Evolutionary conservation across 2,329 filamentous ascomycete genomes (phyloP).

Genomic region (Hypoxylon sp.): DNA sequence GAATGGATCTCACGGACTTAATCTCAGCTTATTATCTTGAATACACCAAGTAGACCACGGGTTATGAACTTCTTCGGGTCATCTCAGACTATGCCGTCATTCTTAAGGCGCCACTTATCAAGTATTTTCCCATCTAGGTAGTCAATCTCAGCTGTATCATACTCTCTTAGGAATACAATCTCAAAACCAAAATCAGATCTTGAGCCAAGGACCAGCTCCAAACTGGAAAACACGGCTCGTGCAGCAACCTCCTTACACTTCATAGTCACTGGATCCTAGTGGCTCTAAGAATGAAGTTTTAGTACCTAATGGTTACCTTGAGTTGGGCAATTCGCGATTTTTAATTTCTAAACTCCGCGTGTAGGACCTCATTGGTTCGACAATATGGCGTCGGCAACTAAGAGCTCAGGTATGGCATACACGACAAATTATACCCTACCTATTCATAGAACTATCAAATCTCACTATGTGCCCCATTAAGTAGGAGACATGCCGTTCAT

Average conservation of each 20-base stretch:
- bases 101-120: not conserved
- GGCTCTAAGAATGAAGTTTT: not conserved
- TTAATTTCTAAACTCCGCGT: not conserved
- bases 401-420: constrained; percentile 23
- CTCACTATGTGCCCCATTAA: constrained; percentile 3
- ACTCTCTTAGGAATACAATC: constrained; percentile 24
- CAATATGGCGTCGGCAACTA: constrained; percentile 24
- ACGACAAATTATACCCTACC: not conserved
- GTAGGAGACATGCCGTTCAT: constrained; percentile 52
- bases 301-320: not conserved
- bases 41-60: constrained; percentile 7
- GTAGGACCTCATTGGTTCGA: not conserved
- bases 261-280: not conserved
- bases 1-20: constrained; percentile 7
- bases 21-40: constrained; percentile 4
- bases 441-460: not conserved
- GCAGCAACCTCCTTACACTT: not conserved
- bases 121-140: constrained; percentile 29
- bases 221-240: not conserved
- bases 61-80: constrained; percentile 11
- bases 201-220: not conserved
- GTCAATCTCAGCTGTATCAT: constrained; percentile 20
- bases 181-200: not conserved
- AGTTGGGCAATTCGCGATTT: not conserved
- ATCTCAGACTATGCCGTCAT: constrained; percentile 6